phyloP scores from a whole-genome alignment of 148 eudicot species.

The Pouteria glomerata region DNA sequence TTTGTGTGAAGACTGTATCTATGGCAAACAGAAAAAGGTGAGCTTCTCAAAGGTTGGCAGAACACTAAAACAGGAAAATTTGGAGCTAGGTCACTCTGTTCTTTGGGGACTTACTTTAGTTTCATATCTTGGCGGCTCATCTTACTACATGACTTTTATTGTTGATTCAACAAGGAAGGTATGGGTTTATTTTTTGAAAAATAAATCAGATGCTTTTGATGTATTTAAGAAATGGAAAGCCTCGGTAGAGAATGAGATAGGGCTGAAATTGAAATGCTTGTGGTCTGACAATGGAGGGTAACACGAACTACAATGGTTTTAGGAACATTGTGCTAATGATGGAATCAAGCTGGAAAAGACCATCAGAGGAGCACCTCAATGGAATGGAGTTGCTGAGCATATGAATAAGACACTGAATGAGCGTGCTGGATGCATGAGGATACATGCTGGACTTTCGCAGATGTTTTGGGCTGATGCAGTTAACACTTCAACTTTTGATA shows the following conservation, averaged over 20 bases:
- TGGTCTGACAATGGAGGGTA: too few relatives aligned
- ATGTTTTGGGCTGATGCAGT: too few relatives aligned
- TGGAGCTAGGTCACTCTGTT: not conserved
- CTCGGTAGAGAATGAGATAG: not conserved
- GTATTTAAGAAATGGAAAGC: not conserved
- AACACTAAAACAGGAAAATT: not conserved
- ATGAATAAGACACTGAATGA: not conserved
- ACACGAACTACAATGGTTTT: too few relatives aligned
- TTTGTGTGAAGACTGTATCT: not conserved
- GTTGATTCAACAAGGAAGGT: not conserved
- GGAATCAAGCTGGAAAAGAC: too few relatives aligned
- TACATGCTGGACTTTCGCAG: not conserved
- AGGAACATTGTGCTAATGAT: too few relatives aligned
- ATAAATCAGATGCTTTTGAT: not conserved
- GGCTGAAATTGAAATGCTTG: too few relatives aligned
- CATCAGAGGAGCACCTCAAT: not conserved
- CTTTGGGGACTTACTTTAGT: not conserved
- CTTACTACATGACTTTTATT: not conserved
- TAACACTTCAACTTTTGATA: too few relatives aligned
- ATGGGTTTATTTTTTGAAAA: not conserved
- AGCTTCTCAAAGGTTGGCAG: not conserved
- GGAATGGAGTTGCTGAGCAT: not conserved
- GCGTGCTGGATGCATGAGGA: not conserved
- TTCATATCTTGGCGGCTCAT: not conserved
- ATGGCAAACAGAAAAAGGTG: not conserved